phyloP scores from a whole-genome alignment of 2,329 filamentous ascomycete genomes.

The Talaromyces rugulosus region DNA sequence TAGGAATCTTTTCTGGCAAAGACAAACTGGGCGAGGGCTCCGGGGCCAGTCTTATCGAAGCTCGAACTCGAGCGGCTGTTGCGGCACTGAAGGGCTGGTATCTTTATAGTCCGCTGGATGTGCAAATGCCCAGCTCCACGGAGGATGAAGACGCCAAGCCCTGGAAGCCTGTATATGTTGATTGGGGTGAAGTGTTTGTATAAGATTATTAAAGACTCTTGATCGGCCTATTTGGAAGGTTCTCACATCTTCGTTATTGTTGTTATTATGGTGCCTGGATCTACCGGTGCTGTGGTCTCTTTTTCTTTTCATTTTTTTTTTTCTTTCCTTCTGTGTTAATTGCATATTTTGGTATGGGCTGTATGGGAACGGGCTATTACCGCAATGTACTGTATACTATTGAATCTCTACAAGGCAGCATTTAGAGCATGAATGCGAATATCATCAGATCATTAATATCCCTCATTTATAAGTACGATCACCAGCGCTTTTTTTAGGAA shows the following conservation, averaged over 20 bases:
- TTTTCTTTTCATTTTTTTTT: constrained; percentile 5
- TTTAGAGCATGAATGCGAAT: not conserved
- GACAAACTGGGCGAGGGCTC: constrained; percentile 92
- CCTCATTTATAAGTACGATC: not conserved
- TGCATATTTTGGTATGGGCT: constrained; percentile 12
- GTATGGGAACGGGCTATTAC: constrained; percentile 16
- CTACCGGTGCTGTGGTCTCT: constrained; percentile 8
- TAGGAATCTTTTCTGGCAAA: constrained; percentile 85
- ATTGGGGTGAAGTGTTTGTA: constrained; percentile 65
- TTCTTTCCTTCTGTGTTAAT: constrained; percentile 10
- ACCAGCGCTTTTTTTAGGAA: not conserved
- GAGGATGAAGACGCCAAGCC: constrained; percentile 56
- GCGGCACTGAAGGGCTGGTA: constrained; percentile 92
- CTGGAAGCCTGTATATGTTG: constrained; percentile 66
- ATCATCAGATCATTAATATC: not conserved
- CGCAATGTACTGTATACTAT: constrained; percentile 35
- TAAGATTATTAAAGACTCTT: constrained; percentile 25
- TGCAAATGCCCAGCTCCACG: constrained; percentile 66
- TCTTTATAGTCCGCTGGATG: constrained; percentile 74
- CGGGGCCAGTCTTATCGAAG: constrained; percentile 72
- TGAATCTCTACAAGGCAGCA: constrained; percentile 6
- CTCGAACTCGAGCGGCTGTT: constrained; percentile 73
- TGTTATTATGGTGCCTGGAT: constrained; percentile 9
- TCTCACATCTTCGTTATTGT: constrained; percentile 11
- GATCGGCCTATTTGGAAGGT: not conserved